Conservation (phyloP, 2,329 filamentous ascomycete genomes). For the Bipolaris victoriae region DNA sequence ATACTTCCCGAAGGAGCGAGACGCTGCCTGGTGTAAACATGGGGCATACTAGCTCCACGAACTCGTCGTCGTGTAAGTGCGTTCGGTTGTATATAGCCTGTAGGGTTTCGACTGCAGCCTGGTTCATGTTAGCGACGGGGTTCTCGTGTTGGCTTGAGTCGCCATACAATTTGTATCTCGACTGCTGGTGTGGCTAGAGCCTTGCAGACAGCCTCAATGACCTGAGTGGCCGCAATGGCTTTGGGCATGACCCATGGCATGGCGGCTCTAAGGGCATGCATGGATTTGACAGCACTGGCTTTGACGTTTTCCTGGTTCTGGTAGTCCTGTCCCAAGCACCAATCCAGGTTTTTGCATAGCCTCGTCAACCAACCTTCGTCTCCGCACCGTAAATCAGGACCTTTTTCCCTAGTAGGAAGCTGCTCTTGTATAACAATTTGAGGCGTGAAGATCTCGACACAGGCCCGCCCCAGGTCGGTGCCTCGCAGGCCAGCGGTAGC, state of each 20-base stretch:
- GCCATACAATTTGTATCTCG: slow-evolving; percentile 44
- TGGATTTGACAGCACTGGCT: slow-evolving; percentile 73
- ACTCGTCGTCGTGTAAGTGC: slow-evolving; percentile 78
- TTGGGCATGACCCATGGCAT: slow-evolving; percentile 89
- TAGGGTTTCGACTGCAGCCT: slow-evolving; percentile 75
- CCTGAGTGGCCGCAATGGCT: slow-evolving; percentile 67
- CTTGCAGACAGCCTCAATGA: slow-evolving; percentile 49
- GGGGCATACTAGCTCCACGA: slow-evolving; percentile 75
- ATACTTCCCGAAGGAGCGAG: slow-evolving; percentile 73
- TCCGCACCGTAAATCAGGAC: slow-evolving; percentile 73
- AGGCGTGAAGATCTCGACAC: slow-evolving; percentile 93
- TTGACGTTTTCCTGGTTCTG: slow-evolving; percentile 71
- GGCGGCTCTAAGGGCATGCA: slow-evolving; percentile 77
- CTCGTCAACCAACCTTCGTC: slow-evolving; percentile 87
- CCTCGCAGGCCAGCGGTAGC: slow-evolving; percentile 82
- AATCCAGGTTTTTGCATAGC: slow-evolving; percentile 73
- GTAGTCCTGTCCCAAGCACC: slow-evolving; percentile 71
- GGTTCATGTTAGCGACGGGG: slow-evolving; percentile 23
- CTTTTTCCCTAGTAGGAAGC: slow-evolving; percentile 74
- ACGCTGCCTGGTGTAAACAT: slow-evolving; percentile 78
- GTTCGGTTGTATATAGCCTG: slow-evolving; percentile 78
- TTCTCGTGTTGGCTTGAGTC: background rate
- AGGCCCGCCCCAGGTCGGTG: slow-evolving; percentile 81
- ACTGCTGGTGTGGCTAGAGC: slow-evolving; percentile 47
- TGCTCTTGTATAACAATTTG: slow-evolving; percentile 73